Conservation (phyloP, 1,284 basidiomycete species). For the Phylloporus sp. region DNA sequence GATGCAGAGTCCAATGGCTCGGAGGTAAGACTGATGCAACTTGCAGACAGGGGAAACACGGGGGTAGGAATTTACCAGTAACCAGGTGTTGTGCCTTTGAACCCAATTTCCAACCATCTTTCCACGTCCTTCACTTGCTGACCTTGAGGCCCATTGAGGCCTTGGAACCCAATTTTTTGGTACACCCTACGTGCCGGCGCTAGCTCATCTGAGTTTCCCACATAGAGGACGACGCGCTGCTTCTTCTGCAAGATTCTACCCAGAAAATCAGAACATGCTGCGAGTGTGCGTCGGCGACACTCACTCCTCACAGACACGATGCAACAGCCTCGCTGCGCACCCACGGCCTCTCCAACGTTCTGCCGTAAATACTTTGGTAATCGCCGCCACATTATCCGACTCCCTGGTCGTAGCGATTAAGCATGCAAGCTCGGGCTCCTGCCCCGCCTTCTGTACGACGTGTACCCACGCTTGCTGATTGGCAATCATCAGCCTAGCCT, state of each 20-base stretch:
- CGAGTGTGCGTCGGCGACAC: constrained; percentile 16
- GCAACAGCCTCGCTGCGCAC: constrained; percentile 49
- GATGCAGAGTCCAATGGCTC: neutral
- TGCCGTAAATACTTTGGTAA: constrained; percentile 57
- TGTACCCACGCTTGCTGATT: constrained; percentile 66
- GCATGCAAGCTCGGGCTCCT: constrained; percentile 53
- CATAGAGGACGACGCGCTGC: constrained; percentile 51
- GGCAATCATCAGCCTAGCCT: constrained; percentile 55
- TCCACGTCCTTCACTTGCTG: constrained; percentile 23
- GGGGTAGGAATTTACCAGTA: constrained; percentile 19
- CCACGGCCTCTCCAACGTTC: constrained; percentile 44
- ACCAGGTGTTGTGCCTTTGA: constrained; percentile 16
- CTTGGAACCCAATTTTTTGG: constrained; percentile 29
- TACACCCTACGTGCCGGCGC: constrained; percentile 26
- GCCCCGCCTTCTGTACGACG: constrained; percentile 35
- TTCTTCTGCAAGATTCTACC: constrained; percentile 39
- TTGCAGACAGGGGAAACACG: neutral
- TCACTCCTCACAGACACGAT: constrained; percentile 46
- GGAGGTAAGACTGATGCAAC: neutral
- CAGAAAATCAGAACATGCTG: neutral
- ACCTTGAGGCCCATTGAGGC: constrained; percentile 13
- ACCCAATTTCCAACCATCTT: constrained; percentile 28
- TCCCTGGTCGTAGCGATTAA: constrained; percentile 59
- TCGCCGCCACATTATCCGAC: constrained; percentile 44
- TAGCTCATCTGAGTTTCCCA: constrained; percentile 39